Evolutionary conservation across 441 rosid genomes (phyloP).

Genomic region (Dalechampia spathulata): DNA sequence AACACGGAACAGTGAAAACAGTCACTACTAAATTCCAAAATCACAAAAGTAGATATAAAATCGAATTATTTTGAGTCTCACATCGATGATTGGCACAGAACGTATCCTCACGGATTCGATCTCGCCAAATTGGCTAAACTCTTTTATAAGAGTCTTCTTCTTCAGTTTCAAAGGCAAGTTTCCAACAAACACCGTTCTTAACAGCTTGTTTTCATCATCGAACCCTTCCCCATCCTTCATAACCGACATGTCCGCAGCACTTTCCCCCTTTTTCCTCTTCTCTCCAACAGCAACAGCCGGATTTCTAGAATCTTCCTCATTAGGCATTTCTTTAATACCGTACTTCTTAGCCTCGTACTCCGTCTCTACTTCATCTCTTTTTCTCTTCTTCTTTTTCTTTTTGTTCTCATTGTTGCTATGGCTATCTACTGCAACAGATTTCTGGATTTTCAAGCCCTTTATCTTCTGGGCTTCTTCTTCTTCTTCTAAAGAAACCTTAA

Average conservation of each 20-base stretch:
- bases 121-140: constrained; percentile 74
- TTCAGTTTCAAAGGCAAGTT: constrained; percentile 79
- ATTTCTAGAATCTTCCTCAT: not conserved
- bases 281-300: constrained; percentile 43
- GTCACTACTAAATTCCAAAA: constrained; percentile 1
- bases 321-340: constrained; percentile 27
- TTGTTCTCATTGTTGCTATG: not conserved
- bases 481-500: too few relatives aligned
- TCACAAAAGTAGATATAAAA: not conserved
- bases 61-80: constrained; percentile 30
- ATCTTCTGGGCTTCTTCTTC: constrained; percentile 25
- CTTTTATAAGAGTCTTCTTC: constrained; percentile 68
- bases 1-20: constrained; percentile 1
- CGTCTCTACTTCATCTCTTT: constrained; percentile 82
- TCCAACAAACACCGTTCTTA: constrained; percentile 92
- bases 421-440: not conserved
- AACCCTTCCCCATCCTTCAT: constrained; percentile 60
- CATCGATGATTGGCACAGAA: constrained; percentile 76
- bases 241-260: constrained; percentile 36
- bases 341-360: constrained; percentile 67
- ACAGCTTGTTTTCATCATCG: constrained; percentile 78
- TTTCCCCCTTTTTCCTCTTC: constrained; percentile 69
- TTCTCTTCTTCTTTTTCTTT: constrained; percentile 60
- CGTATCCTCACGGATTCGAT: constrained; percentile 88
- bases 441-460: constrained; percentile 23